These are phyloP conservation scores for Raphanus hybrid DNA, from an alignment of 441 rosid genomes.

Conservation along the genomic window DNA sequence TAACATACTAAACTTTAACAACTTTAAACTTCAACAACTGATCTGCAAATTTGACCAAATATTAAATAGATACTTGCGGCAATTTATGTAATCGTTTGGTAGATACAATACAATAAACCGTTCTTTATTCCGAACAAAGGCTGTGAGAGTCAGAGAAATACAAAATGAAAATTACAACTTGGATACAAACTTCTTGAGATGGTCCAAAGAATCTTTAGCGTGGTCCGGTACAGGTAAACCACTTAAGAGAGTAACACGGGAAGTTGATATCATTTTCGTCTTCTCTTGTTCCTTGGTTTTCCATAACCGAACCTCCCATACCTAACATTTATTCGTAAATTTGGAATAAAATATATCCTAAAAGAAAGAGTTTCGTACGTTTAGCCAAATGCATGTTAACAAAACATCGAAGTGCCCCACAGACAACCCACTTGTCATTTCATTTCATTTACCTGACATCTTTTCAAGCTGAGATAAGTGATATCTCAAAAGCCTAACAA, in stretches of 20 bases:
- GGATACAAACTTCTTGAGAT: conserved; percentile 33
- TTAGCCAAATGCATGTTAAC: conserved; percentile 22
- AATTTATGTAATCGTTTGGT: background rate
- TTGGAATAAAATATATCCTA: background rate
- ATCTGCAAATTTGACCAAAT: background rate
- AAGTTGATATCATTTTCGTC: conserved; percentile 33
- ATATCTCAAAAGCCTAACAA: background rate
- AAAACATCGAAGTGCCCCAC: conserved; percentile 1
- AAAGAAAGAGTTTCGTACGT: background rate
- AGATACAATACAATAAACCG: background rate
- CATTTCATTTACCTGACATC: background rate
- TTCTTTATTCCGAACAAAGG: background rate
- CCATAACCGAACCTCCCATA: conserved; percentile 48
- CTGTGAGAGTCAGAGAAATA: background rate
- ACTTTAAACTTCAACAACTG: too few relatives aligned
- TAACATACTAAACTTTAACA: too few relatives aligned
- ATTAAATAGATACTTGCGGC: background rate
- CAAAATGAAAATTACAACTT: conserved; percentile 28
- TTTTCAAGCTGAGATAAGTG: background rate
- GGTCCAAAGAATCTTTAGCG: conserved; percentile 32
- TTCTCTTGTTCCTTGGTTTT: conserved; percentile 22
- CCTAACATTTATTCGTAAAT: conserved; percentile 21
- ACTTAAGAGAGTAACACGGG: conserved; percentile 40
- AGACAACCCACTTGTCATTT: background rate
- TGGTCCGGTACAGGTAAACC: conserved; percentile 39